Conservation (phyloP, 208 protist species). For the Trichomonas vaginalis region DNA sequence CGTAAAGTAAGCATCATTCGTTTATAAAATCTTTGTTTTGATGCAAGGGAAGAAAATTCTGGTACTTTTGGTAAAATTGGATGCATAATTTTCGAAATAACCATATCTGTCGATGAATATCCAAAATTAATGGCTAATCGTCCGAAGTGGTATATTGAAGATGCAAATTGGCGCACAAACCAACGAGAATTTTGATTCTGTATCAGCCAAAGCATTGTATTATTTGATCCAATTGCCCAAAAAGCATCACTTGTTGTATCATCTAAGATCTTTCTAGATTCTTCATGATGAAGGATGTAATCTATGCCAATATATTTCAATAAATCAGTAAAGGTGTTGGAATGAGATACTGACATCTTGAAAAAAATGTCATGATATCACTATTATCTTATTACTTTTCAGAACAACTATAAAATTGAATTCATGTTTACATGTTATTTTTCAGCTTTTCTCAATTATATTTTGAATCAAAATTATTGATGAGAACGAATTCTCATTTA, state of each 20-base stretch:
- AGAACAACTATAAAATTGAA: too few relatives aligned
- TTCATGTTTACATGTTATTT: too few relatives aligned
- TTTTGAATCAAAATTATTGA: too few relatives aligned
- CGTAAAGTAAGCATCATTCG: neutral
- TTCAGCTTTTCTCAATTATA: too few relatives aligned
- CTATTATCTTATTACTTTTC: too few relatives aligned
- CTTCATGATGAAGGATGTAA: neutral
- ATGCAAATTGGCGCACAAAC: neutral
- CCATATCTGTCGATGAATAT: neutral
- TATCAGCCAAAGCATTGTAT: neutral
- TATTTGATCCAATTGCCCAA: neutral
- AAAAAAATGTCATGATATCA: too few relatives aligned
- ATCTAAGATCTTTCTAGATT: neutral
- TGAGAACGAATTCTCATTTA: too few relatives aligned
- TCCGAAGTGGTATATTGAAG: neutral
- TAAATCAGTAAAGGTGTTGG: neutral
- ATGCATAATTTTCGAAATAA: neutral
- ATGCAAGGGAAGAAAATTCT: neutral
- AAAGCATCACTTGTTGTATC: neutral
- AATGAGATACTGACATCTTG: neutral
- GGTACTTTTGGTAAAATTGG: neutral
- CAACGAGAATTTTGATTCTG: neutral
- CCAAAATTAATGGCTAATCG: neutral
- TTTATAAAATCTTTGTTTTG: neutral
- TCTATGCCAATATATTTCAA: neutral